Base-by-base conservation (phyloP, 257 asterid species). In the Capsicum rhomboideum region DNA sequence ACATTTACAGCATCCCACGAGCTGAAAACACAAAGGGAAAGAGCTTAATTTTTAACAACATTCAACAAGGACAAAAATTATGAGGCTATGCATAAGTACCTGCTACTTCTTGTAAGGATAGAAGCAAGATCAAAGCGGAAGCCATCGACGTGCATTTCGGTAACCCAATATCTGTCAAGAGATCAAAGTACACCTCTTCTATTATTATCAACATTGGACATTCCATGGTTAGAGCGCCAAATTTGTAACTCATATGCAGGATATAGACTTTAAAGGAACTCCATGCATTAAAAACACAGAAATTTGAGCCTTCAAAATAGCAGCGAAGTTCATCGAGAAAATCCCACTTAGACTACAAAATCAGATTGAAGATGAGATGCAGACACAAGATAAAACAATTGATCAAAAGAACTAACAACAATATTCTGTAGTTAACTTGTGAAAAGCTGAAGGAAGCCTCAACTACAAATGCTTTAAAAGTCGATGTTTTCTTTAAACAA, bases 41-140 rank as follows among this genome's bases (percentile, higher is more conserved):
- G 49, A 23, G 52, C 69, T 66, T 49, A 26, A 4, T 66, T 66
- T 82, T 67, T 37, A 64, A 49, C 84, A 67, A 29, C 63, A 56
- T 82, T 50, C 21, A 50, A 9, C 56, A 66, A 66, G 21, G 50
- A 64, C 29, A 55, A 79, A 29, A 82, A 31, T 21, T 79, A 81
- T 79, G 55, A 81, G 69, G 59, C 61, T 82, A 58, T 6, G 71
- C 75, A 84, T 86, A 79, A 85, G 75, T 83, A 95, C 98, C 98
- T 93, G 99, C 97, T 91, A 89, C 99, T 94, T 90, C 99, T 92
- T 61, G 99, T 93, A 89, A 95, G 53, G 89, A 97, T 97, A 80
- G 99, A 95, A 86, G 98, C 98, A 86, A 97, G 99, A 91, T 97
- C 99, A 85, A 97, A 95, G 78, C 98, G 97, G 89, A 97, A 97